Evolutionary conservation across 306 rosid species (phyloP).

Genomic region (Glycine tomentella): DNA sequence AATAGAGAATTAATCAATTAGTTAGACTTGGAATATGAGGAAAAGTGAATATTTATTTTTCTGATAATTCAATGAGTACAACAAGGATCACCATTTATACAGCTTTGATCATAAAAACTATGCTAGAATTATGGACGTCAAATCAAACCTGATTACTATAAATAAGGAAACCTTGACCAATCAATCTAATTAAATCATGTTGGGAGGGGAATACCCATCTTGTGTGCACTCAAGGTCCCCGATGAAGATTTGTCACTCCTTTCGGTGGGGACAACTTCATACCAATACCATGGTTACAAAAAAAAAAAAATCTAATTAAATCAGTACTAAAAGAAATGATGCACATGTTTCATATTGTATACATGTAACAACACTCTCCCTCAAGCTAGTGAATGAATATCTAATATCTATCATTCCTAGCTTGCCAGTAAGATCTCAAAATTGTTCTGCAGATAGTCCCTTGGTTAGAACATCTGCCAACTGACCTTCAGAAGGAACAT

Average conservation of each 20-base stretch:
- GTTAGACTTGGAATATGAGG: conserved; percentile 10
- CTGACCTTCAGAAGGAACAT: not conserved
- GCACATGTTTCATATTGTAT: not conserved
- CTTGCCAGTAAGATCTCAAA: not conserved
- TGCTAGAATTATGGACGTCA: not conserved
- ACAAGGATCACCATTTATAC: not conserved
- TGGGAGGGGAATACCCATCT: no score
- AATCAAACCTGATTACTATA: not conserved
- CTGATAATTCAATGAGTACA: not conserved
- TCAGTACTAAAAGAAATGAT: not conserved
- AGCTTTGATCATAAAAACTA: not conserved
- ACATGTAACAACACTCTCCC: not conserved
- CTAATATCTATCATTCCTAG: not conserved
- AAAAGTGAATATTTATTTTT: conserved; percentile 6
- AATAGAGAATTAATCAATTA: conserved; percentile 48
- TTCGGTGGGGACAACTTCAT: no score
- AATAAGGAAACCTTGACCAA: not conserved
- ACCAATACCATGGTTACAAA: no score
- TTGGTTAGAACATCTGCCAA: not conserved
- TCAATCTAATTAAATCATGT: not conserved
- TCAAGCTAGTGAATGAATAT: not conserved
- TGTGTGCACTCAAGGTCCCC: no score
- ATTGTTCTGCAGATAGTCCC: not conserved
- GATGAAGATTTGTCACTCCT: no score
- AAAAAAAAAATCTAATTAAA: not conserved